Base-by-base conservation (phyloP, 2,329 filamentous ascomycete genomes). In the Stachybotrys echinatus region DNA sequence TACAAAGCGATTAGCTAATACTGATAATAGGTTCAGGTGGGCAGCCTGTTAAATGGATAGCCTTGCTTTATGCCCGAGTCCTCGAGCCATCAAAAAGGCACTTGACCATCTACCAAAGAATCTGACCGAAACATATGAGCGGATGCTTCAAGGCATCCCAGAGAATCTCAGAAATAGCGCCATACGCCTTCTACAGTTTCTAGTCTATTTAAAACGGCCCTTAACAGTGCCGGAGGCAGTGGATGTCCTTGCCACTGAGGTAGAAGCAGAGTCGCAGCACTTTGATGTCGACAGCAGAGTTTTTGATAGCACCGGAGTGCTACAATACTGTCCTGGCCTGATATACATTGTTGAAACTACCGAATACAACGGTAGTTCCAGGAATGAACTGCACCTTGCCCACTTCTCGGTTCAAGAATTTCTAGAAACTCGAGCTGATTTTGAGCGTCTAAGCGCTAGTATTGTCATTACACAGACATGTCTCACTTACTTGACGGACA, bases 21-120 rank as follows among this genome's bases (percentile, higher is more conserved):
- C 4, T 20, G 5, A 23, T 20, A 20, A 18, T 19, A 42, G 12
- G 12, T 38, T 6, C 18, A 5, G 57, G 48, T 65, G 54, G 56
- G 58, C 53, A n/a, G 48, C 49, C n/a, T 63, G 57, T 50, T 62
- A 67, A 50, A 43, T 66, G 17, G 59, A 65, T 19, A 58, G 34
- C 22, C 53, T 63, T 8, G 48, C 50, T 21, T 8, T 34, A 22
- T 63, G 58, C 46, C 48, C 12, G 12, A 34, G 42, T 21, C 21
- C 22, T 2, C 21, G 48, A 14, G 53, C n/a, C 17, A 53, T 61
- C 10, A 14, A 54, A 23, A 23, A 39, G 19, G n/a, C n/a, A n/a
- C n/a, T 61, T 2, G 23, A 2, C 34, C 52, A 49, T 42, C 47
- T 61, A n/a, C 59, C 60, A 1, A 45, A 19, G 6, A 37, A 54